A percentile compares a stretch with the other conserved stretches of the same genome.
Evolutionary conservation across 352 stramenopile genomes (phyloP).

Genomic region (Pythium monospermum): DNA sequence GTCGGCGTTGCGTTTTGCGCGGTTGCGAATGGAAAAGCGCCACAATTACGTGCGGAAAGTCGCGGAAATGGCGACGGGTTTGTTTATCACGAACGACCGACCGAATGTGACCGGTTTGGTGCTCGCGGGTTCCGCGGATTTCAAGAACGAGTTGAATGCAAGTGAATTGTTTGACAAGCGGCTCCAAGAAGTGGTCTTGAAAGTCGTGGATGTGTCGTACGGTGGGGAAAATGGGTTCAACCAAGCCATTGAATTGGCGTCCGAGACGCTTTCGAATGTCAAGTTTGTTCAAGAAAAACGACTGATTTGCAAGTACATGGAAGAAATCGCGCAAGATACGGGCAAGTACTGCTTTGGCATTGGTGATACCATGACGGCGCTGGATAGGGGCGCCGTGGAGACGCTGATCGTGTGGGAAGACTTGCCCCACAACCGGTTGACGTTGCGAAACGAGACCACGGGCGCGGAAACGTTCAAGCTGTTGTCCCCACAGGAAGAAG

Average conservation of each 20-base stretch:
- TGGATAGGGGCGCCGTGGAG: conserved; percentile 98
- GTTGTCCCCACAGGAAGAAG: conserved; percentile 83
- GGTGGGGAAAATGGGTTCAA: conserved; percentile 99
- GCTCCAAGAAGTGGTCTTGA: conserved; percentile 95
- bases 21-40: conserved; percentile 98
- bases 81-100: conserved; percentile 98
- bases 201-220: conserved; percentile 99
- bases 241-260: conserved; percentile 98
- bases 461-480: conserved; percentile 81
- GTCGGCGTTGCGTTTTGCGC: conserved; percentile 99
- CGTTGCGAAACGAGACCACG: conserved; percentile 93
- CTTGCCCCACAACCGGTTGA: conserved; percentile 93
- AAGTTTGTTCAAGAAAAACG: conserved; percentile 99
- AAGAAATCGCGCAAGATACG: conserved; percentile 98
- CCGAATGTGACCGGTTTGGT: conserved; percentile 98
- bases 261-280: conserved; percentile 97
- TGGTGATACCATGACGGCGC: conserved; percentile 96
- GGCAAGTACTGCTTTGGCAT: conserved; percentile 99
- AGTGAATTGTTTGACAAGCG: conserved; percentile 97
- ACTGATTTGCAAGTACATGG: conserved; percentile 99
- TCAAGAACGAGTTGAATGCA: conserved; percentile 97
- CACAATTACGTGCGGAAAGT: conserved; percentile 99
- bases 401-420: conserved; percentile 99
- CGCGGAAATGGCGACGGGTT: conserved; percentile 95
- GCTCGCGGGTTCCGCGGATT: conserved; percentile 98